Conservation (phyloP, 2,329 filamentous ascomycete genomes). For the Colletotrichum ledebouriae region DNA sequence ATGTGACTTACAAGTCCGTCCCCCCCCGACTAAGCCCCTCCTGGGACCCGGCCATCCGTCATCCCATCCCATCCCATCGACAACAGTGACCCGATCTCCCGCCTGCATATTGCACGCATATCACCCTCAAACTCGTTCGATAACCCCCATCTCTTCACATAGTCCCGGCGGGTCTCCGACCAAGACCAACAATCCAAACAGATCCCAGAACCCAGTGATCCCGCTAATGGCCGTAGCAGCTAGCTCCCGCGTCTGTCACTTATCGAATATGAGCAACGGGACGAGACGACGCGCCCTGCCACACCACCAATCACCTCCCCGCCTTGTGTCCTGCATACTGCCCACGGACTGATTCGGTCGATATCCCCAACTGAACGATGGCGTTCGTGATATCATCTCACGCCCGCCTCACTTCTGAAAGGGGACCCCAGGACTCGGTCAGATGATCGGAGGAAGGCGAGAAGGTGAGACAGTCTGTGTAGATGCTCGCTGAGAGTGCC, state of each 20-base stretch:
- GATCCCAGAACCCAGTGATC: conserved; percentile 8
- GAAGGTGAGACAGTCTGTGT: conserved; percentile 34
- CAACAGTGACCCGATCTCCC: conserved; percentile 28
- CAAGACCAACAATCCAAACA: conserved; percentile 9
- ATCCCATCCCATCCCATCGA: conserved; percentile 1
- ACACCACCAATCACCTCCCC: conserved; percentile 35
- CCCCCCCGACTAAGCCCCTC: conserved; percentile 7
- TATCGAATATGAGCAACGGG: conserved; percentile 32
- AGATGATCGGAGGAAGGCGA: conserved; percentile 20
- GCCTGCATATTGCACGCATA: conserved; percentile 8
- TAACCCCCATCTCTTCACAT: conserved; percentile 3
- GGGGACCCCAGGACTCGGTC: conserved; percentile 15
- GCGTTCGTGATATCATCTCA: conserved; percentile 42
- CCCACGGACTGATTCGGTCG: conserved; percentile 19
- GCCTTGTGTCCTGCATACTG: conserved; percentile 38
- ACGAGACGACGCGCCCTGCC: conserved; percentile 30
- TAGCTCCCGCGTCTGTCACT: conserved; percentile 31
- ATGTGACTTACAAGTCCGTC: conserved; percentile 5
- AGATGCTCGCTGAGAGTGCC: too few species aligned
- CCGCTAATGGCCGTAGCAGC: conserved; percentile 30
- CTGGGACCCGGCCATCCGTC: background rate
- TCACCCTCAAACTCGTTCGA: conserved; percentile 15
- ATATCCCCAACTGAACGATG: conserved; percentile 4
- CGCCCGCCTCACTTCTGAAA: conserved; percentile 30
- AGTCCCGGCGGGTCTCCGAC: background rate